phyloP scores from a whole-genome alignment of 352 stramenopile genomes.

The Globisporangium nodosum region DNA sequence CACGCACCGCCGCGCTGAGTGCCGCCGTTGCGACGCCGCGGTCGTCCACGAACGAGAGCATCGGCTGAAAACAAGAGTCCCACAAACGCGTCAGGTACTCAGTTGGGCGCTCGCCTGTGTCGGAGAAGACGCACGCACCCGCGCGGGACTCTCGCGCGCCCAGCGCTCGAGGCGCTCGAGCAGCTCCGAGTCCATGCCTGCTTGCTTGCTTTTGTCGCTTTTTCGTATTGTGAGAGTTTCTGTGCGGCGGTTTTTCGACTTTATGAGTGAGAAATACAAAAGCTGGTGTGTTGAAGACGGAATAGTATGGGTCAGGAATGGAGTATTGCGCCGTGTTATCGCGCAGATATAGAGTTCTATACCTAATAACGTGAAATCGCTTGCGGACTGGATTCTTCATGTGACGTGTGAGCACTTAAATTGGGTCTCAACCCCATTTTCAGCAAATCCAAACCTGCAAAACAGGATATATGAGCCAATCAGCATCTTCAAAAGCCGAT shows the following conservation, averaged over 20 bases:
- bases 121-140: constrained; percentile 19
- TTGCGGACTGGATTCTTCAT: not conserved
- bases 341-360: too few relatives aligned
- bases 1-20: constrained; percentile 49
- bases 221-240: constrained; percentile 1
- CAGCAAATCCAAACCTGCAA: too few relatives aligned
- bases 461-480: too few relatives aligned
- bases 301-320: too few relatives aligned
- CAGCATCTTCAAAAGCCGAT: not conserved
- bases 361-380: not conserved
- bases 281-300: not conserved
- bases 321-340: too few relatives aligned
- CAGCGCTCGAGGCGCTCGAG: constrained; percentile 71
- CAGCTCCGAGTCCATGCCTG: constrained; percentile 53
- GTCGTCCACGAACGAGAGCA: constrained; percentile 78
- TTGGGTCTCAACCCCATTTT: too few relatives aligned
- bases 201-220: constrained; percentile 7
- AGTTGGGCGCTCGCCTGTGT: not conserved
- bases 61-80: constrained; percentile 27
- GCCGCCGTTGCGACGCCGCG: constrained; percentile 42
- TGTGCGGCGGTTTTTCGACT: too few relatives aligned
- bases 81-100: too few relatives aligned
- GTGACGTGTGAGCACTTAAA: not conserved
- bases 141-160: constrained; percentile 60
- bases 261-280: too few relatives aligned